phyloP scores from a whole-genome alignment of 306 rosid species.

The Castanea sativa region DNA sequence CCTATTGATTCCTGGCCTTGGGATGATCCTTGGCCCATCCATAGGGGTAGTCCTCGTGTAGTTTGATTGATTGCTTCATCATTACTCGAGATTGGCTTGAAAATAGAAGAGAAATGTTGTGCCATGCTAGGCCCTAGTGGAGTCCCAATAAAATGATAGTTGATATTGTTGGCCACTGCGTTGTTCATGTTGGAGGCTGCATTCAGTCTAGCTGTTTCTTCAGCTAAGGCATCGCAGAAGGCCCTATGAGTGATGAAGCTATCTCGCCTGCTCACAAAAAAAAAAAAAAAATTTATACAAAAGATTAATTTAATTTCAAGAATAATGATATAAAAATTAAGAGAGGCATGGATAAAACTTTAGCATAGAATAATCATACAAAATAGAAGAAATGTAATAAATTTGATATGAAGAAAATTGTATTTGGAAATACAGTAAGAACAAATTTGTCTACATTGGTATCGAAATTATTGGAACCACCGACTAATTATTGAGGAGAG shows the following conservation, averaged over 20 bases:
- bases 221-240: conserved; percentile 91
- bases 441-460: no score
- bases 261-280: conserved; percentile 64
- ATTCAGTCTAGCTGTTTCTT: conserved; percentile 84
- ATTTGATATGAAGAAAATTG: background rate
- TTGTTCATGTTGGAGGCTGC: conserved; percentile 53
- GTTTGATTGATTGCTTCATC: conserved; percentile 32
- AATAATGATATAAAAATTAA: background rate
- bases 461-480: no score
- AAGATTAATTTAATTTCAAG: background rate
- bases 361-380: background rate
- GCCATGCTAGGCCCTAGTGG: conserved; percentile 40
- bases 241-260: conserved; percentile 94
- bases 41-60: conserved; percentile 47
- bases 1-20: conserved; percentile 30
- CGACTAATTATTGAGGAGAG: no score
- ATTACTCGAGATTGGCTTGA: conserved; percentile 52
- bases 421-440: background rate
- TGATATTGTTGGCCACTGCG: conserved; percentile 27
- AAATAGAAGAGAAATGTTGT: conserved; percentile 49
- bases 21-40: conserved; percentile 47
- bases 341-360: background rate
- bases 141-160: conserved; percentile 48
- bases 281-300: background rate
- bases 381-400: background rate